Percentiles rank a stretch among this genome's conserved stretches.
These are phyloP conservation scores for Botrytis paeoniae DNA, from an alignment of 2,329 filamentous ascomycete species.

Conservation along the genomic window DNA sequence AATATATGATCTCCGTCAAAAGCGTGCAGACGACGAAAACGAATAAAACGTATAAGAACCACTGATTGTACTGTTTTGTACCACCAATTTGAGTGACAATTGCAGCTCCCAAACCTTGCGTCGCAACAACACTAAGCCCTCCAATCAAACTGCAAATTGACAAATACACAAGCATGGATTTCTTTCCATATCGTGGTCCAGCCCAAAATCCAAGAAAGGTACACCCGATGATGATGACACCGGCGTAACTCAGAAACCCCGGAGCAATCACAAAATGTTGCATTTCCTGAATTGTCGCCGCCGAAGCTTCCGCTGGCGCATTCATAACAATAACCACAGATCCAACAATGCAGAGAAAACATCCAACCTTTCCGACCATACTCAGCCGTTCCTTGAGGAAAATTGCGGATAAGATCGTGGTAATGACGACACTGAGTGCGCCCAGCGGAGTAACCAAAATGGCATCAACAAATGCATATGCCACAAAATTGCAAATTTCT, in stretches of 20 bases:
- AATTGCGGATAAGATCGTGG: constrained; percentile 85
- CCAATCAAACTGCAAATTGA: constrained; percentile 95
- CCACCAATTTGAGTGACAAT: constrained; percentile 84
- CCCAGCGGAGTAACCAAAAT: constrained; percentile 92
- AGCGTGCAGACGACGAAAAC: constrained; percentile 89
- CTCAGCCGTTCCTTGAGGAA: constrained; percentile 94
- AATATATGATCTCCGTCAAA: constrained; percentile 87
- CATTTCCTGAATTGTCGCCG: constrained; percentile 88
- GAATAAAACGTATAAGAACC: constrained; percentile 90
- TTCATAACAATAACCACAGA: constrained; percentile 94
- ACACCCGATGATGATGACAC: constrained; percentile 74
- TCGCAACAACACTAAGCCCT: constrained; percentile 90
- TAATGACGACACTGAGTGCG: constrained; percentile 87
- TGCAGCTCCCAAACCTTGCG: constrained; percentile 86
- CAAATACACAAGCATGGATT: constrained; percentile 96
- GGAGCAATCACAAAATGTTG: constrained; percentile 80
- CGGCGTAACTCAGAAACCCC: constrained; percentile 81
- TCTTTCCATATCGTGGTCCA: constrained; percentile 87
- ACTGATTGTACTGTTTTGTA: constrained; percentile 88
- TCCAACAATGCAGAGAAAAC: constrained; percentile 91
- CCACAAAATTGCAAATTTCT: constrained; percentile 95
- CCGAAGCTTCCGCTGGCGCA: constrained; percentile 80
- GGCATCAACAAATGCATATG: constrained; percentile 94
- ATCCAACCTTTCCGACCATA: constrained; percentile 93
- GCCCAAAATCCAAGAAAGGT: constrained; percentile 72